A percentile compares a stretch with the other conserved stretches of the same genome.
Evolutionary conservation across 495 filamentous ascomycete genomes (phyloP).

Genomic region (Xylaria bambusicola): DNA sequence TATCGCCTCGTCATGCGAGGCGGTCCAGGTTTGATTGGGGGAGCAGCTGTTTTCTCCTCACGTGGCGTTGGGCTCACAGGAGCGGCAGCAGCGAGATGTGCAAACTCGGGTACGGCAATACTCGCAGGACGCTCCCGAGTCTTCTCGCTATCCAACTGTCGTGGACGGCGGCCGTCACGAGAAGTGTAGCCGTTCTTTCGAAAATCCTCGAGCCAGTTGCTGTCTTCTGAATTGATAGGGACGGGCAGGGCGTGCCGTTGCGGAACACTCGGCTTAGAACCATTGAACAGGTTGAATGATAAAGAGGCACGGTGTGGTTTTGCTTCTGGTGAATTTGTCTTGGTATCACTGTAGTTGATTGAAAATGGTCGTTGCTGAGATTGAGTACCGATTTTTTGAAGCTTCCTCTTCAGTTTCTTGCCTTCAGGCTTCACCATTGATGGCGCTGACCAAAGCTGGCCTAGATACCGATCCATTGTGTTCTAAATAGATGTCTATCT

Average conservation of each 20-base stretch:
- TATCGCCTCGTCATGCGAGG: slow-evolving; percentile 32
- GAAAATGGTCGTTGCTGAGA: slow-evolving; percentile 24
- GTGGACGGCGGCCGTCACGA: slow-evolving; percentile 14
- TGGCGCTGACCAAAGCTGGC: slow-evolving; percentile 4
- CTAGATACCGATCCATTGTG: slow-evolving; percentile 20
- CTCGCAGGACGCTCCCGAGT: slow-evolving; percentile 24
- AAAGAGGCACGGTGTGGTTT: slow-evolving; percentile 25
- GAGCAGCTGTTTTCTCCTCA: slow-evolving; percentile 20
- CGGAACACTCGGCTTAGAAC: slow-evolving; percentile 23
- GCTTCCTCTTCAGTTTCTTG: slow-evolving; percentile 43
- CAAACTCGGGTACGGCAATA: slow-evolving; percentile 41
- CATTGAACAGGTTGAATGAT: slow-evolving; percentile 20
- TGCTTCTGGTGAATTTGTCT: slow-evolving; percentile 14
- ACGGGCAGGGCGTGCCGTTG: slow-evolving; percentile 23
- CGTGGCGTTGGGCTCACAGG: slow-evolving; percentile 27
- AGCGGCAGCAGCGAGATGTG: slow-evolving; percentile 32
- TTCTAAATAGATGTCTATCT: too few relatives aligned
- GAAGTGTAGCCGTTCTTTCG: slow-evolving; percentile 36
- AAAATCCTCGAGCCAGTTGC: slow-evolving; percentile 40
- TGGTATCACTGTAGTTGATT: slow-evolving; percentile 28
- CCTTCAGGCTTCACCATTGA: slow-evolving; percentile 18
- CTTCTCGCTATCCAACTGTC: slow-evolving; percentile 18
- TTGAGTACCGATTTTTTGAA: slow-evolving; percentile 40
- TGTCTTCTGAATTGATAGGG: slow-evolving; percentile 31
- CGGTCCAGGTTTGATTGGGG: slow-evolving; percentile 22